A percentile compares a stretch with the other conserved stretches of the same genome.
phyloP scores from a whole-genome alignment of 257 asterid species.

The Salvia rosmarinus region DNA sequence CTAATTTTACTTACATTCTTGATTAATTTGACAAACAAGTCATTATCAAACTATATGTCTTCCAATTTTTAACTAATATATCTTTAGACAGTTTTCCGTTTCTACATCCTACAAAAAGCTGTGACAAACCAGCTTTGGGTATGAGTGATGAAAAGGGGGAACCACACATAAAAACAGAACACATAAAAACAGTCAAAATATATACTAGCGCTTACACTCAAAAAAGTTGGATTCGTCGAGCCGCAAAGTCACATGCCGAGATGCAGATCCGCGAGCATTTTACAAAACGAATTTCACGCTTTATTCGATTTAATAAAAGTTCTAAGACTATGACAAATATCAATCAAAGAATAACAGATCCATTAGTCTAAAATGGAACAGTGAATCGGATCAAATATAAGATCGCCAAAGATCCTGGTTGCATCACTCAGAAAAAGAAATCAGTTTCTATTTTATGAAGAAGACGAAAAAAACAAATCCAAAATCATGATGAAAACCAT shows the following conservation, averaged over 20 bases:
- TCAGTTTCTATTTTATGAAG: not conserved
- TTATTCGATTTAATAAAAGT: conserved; percentile 21
- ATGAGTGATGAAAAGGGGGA: not conserved
- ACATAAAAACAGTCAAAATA: not conserved
- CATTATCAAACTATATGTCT: conserved; percentile 18
- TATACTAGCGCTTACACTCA: conserved; percentile 59
- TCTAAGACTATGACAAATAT: not conserved
- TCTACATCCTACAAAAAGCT: conserved; percentile 23
- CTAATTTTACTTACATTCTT: conserved; percentile 19
- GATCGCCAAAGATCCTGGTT: conserved; percentile 54
- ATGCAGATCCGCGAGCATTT: conserved; percentile 57
- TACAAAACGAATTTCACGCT: conserved; percentile 20
- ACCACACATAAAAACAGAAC: conserved; percentile 6
- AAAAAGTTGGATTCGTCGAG: conserved; percentile 39
- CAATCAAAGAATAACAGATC: conserved; percentile 34
- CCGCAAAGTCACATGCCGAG: conserved; percentile 43
- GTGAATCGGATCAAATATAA: conserved; percentile 44
- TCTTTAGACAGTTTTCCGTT: not conserved
- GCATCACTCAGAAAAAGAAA: conserved; percentile 38
- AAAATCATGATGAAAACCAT: conserved; percentile 1
- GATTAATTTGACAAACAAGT: conserved; percentile 8
- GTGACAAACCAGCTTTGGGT: not conserved
- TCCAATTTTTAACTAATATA: not conserved
- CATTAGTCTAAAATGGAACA: conserved; percentile 27
- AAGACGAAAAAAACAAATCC: not conserved